These are phyloP conservation scores for Pichia sp. DNA, from an alignment of 1,139 yeast species.

Conservation along the genomic window DNA sequence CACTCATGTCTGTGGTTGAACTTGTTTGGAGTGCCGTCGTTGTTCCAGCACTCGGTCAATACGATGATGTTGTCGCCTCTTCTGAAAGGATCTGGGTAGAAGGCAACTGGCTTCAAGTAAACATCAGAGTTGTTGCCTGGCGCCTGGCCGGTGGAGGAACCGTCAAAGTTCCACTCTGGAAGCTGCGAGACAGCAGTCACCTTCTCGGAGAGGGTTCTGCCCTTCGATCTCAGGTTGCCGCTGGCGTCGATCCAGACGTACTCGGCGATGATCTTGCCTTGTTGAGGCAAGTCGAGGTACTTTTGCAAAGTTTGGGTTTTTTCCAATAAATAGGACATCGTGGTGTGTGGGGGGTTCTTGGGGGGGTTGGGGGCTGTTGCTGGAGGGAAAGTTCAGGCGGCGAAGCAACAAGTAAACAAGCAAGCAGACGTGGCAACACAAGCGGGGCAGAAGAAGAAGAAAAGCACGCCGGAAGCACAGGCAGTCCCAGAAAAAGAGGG, in stretches of 20 bases:
- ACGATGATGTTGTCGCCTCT: slow-evolving; percentile 95
- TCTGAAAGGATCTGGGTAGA: slow-evolving; percentile 95
- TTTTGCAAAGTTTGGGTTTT: slow-evolving; percentile 75
- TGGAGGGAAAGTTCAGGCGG: background rate
- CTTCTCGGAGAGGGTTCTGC: slow-evolving; percentile 72
- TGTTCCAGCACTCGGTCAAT: slow-evolving; percentile 94
- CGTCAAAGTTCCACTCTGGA: slow-evolving; percentile 99
- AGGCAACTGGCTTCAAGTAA: slow-evolving; percentile 89
- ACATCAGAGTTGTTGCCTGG: slow-evolving; percentile 97
- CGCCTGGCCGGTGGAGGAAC: slow-evolving; percentile 97
- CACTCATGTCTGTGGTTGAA: slow-evolving; percentile 98
- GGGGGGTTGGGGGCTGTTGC: background rate
- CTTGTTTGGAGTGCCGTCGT: slow-evolving; percentile 98
- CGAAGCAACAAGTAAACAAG: background rate
- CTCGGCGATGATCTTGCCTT: slow-evolving; percentile 87
- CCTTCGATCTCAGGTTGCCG: slow-evolving; percentile 90
- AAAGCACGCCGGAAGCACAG: background rate
- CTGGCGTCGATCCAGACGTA: slow-evolving; percentile 97
- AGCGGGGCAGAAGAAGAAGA: background rate
- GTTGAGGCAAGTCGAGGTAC: slow-evolving; percentile 79
- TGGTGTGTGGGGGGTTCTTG: background rate
- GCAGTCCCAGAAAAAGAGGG: background rate
- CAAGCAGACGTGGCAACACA: background rate
- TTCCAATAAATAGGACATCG: slow-evolving; percentile 38
- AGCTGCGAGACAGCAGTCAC: slow-evolving; percentile 76